Conservation (phyloP, 768 basidiomycete species). For the Naganishia onofrii region DNA sequence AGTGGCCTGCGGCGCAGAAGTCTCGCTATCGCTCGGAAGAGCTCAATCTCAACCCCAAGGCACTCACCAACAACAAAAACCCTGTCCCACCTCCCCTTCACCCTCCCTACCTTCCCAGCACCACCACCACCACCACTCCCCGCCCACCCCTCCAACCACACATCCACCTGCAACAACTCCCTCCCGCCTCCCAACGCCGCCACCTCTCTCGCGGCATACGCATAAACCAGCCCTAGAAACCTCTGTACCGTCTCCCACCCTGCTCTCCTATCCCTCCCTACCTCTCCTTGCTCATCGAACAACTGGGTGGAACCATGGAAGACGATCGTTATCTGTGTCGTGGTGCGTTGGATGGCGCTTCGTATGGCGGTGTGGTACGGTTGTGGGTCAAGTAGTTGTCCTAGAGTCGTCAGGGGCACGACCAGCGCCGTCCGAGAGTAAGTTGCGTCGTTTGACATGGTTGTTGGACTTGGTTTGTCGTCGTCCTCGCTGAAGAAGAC, state of each 20-base stretch:
- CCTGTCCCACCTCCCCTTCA: slow-evolving; percentile 52
- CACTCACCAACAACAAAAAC: slow-evolving; percentile 48
- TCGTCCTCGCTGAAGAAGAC: not conserved
- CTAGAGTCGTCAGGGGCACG: slow-evolving; percentile 39
- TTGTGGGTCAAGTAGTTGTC: slow-evolving; percentile 22
- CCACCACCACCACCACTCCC: slow-evolving; percentile 40
- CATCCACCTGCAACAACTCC: slow-evolving; percentile 72
- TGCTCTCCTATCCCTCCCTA: not conserved
- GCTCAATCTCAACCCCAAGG: no score
- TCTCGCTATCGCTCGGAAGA: no score
- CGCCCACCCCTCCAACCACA: slow-evolving; percentile 65
- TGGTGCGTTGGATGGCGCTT: slow-evolving; percentile 19
- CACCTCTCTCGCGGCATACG: slow-evolving; percentile 74
- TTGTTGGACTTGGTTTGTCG: not conserved
- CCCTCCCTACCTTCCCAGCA: not conserved
- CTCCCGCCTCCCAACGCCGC: slow-evolving; percentile 60
- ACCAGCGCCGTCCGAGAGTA: slow-evolving; percentile 30
- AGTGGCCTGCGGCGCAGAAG: no score
- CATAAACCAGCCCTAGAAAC: slow-evolving; percentile 78
- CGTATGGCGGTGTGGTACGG: slow-evolving; percentile 33
- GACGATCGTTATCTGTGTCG: slow-evolving; percentile 26
- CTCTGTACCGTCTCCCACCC: slow-evolving; percentile 69
- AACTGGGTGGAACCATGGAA: slow-evolving; percentile 26
- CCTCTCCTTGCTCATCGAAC: slow-evolving; percentile 19
- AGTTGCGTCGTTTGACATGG: not conserved